phyloP scores from a whole-genome alignment of 1,139 yeast species.

The Arxiozyma slooffiae region DNA sequence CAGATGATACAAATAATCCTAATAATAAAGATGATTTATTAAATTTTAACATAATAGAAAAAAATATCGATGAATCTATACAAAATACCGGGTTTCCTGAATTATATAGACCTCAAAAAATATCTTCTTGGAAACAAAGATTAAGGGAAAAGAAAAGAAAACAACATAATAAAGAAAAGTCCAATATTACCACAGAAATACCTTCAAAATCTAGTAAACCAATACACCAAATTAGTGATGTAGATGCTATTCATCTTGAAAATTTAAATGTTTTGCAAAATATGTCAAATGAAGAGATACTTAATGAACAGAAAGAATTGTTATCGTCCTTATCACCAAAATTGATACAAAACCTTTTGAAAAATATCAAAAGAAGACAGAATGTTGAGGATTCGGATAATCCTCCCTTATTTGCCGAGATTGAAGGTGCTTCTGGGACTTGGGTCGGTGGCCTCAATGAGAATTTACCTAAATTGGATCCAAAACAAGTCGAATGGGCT shows the following conservation, averaged over 20 bases:
- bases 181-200: not conserved
- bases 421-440: constrained; percentile 54
- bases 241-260: constrained; percentile 64
- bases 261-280: constrained; percentile 51
- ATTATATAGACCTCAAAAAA: constrained; percentile 30
- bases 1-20: constrained; percentile 29
- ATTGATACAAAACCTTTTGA: constrained; percentile 46
- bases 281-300: constrained; percentile 62
- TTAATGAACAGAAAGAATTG: constrained; percentile 57
- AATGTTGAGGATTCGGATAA: constrained; percentile 7
- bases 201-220: not conserved
- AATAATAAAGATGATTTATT: constrained; percentile 7
- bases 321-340: constrained; percentile 59
- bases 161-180: constrained; percentile 11
- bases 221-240: not conserved
- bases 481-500: constrained; percentile 30
- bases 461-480: constrained; percentile 27
- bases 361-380: constrained; percentile 36
- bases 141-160: constrained; percentile 26
- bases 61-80: not conserved
- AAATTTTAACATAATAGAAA: constrained; percentile 1
- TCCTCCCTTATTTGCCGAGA: constrained; percentile 36
- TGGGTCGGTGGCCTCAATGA: constrained; percentile 63
- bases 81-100: constrained; percentile 37
- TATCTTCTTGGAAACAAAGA: constrained; percentile 36